phyloP scores from a whole-genome alignment of 1,139 yeast genomes.

The Geotrichum macrosporum region DNA sequence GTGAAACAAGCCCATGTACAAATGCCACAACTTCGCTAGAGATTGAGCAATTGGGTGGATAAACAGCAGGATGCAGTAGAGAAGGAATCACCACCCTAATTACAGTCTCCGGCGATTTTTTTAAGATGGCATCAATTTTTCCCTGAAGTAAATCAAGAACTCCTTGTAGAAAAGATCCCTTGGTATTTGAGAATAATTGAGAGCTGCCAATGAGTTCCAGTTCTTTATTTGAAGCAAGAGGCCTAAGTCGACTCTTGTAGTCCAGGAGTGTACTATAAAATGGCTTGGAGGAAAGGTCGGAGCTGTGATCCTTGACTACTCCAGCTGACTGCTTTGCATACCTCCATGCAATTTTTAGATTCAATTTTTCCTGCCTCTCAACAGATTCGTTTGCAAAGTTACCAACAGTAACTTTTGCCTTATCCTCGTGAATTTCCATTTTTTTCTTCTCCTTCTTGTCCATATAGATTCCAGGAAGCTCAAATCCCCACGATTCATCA shows the following conservation, averaged over 20 bases:
- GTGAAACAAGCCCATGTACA: slow-evolving; percentile 53
- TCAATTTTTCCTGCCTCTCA: slow-evolving; percentile 27
- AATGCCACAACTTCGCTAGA: slow-evolving; percentile 56
- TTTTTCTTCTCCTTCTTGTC: slow-evolving; percentile 67
- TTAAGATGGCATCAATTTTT: slow-evolving; percentile 6
- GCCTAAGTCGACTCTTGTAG: slow-evolving; percentile 62
- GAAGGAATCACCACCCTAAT: slow-evolving; percentile 71
- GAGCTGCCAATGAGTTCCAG: slow-evolving; percentile 34
- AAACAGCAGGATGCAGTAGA: slow-evolving; percentile 72
- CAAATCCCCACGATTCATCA: slow-evolving; percentile 58
- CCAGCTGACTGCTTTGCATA: slow-evolving; percentile 37
- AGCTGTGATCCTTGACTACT: slow-evolving; percentile 1
- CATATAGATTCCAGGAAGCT: slow-evolving; percentile 74
- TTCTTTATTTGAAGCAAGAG: slow-evolving; percentile 62
- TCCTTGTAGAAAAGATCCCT: slow-evolving; percentile 7
- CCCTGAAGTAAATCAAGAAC: slow-evolving; percentile 1
- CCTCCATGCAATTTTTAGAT: slow-evolving; percentile 54
- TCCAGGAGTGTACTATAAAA: slow-evolving; percentile 41
- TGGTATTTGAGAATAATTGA: not conserved
- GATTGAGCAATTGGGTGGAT: slow-evolving; percentile 51
- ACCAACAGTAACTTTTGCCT: slow-evolving; percentile 62
- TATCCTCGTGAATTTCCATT: slow-evolving; percentile 56
- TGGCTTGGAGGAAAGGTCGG: slow-evolving; percentile 14
- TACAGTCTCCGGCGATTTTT: slow-evolving; percentile 35
- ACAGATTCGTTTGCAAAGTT: slow-evolving; percentile 46